These are phyloP conservation scores for Ochetophila trinervis DNA, from an alignment of 306 rosid genomes.

Conservation along the genomic window DNA sequence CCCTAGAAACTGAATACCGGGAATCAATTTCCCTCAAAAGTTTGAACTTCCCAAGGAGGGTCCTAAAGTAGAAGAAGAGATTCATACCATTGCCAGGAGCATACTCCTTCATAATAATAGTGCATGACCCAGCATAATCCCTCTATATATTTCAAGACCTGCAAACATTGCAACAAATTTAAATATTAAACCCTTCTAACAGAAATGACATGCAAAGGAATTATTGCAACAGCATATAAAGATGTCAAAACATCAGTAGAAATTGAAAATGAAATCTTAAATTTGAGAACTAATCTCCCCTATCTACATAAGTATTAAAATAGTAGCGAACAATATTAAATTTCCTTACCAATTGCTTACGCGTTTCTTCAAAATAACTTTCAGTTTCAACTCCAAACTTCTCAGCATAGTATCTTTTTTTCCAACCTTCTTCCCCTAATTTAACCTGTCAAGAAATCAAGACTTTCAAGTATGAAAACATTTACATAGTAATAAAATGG, in stretches of 20 bases:
- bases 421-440: slow-evolving; percentile 23
- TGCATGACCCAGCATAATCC: slow-evolving; percentile 35
- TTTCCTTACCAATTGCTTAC: slow-evolving; percentile 17
- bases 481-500: not conserved
- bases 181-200: not conserved
- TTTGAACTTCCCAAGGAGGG: not conserved
- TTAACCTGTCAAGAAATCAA: slow-evolving; percentile 21
- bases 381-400: slow-evolving; percentile 24
- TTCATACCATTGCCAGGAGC: slow-evolving; percentile 36
- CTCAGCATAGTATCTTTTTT: slow-evolving; percentile 22
- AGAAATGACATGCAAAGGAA: not conserved
- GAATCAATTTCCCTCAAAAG: too few species aligned
- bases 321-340: not conserved
- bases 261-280: too few species aligned
- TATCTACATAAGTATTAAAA: not conserved
- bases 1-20: too few species aligned
- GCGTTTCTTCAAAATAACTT: slow-evolving; percentile 2
- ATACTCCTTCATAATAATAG: slow-evolving; percentile 28
- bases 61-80: not conserved
- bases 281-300: too few species aligned
- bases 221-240: not conserved
- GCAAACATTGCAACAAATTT: not conserved
- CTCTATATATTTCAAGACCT: slow-evolving; percentile 31
- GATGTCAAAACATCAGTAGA: not conserved
- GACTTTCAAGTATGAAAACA: not conserved